A percentile compares a stretch with the other conserved stretches of the same genome.
Conservation (phyloP, 257 asterid genomes). For the Nicotiana undulata region DNA sequence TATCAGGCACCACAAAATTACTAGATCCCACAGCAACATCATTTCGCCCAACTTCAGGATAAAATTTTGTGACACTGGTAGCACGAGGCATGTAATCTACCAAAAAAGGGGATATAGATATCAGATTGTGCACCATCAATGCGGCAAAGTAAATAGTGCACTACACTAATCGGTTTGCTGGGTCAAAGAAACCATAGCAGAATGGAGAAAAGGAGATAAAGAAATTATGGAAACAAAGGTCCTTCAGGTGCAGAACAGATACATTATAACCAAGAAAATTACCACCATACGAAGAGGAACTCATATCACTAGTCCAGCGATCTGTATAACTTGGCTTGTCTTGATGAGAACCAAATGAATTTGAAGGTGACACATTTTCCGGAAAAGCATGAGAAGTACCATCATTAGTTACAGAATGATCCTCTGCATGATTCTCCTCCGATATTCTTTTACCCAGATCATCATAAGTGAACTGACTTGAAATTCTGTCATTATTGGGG, state of each 20-base stretch:
- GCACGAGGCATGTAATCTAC: slow-evolving; percentile 35
- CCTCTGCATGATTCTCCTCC: slow-evolving; percentile 26
- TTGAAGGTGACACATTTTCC: slow-evolving; percentile 28
- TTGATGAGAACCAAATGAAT: slow-evolving; percentile 24
- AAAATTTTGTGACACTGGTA: slow-evolving; percentile 23
- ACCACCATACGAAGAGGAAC: slow-evolving; percentile 51
- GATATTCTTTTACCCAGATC: slow-evolving; percentile 23
- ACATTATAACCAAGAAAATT: slow-evolving; percentile 12
- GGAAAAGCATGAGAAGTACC: slow-evolving; percentile 28
- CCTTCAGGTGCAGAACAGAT: neutral
- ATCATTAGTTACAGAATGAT: slow-evolving; percentile 28
- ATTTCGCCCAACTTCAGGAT: slow-evolving; percentile 32
- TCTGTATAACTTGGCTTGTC: slow-evolving; percentile 33
- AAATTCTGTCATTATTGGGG: slow-evolving; percentile 24
- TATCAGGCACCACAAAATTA: slow-evolving; percentile 32
- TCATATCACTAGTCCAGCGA: slow-evolving; percentile 22
- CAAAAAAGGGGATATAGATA: neutral
- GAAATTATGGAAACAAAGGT: neutral
- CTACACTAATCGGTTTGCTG: neutral
- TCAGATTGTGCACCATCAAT: slow-evolving; percentile 9
- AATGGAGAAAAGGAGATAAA: neutral
- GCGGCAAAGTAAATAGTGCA: neutral
- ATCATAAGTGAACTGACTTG: slow-evolving; percentile 27
- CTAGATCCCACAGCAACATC: slow-evolving; percentile 8
- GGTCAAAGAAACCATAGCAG: slow-evolving; percentile 3